Evolutionary conservation across 176 grass and related monocot species (phyloP).

Genomic region (Sorghum bicolor): DNA sequence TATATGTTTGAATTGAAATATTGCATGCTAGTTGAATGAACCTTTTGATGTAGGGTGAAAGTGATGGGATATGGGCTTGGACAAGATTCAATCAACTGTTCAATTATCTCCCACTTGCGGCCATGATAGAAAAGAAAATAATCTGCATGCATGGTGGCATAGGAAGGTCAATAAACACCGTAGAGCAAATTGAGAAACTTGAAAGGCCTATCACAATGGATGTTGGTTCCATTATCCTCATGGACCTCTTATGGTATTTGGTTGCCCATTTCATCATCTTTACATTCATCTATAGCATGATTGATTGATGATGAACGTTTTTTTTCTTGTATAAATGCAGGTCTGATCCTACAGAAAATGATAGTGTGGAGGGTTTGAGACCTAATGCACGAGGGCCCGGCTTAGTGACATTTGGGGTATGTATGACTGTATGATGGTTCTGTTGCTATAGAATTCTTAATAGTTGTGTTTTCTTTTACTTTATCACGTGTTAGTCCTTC

Average conservation of each 20-base stretch:
- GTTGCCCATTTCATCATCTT: not conserved
- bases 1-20: slow-evolving; percentile 17
- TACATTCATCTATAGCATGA: not conserved
- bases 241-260: slow-evolving; percentile 94
- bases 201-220: slow-evolving; percentile 99
- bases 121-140: slow-evolving; percentile 99
- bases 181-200: slow-evolving; percentile 98
- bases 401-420: slow-evolving; percentile 96
- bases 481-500: not conserved
- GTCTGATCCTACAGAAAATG: slow-evolving; percentile 99
- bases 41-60: slow-evolving; percentile 75
- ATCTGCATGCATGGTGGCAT: slow-evolving; percentile 99
- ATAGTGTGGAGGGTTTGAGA: slow-evolving; percentile 95
- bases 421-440: slow-evolving; percentile 35
- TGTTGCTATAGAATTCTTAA: slow-evolving; percentile 17
- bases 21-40: not conserved
- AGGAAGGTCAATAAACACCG: slow-evolving; percentile 85
- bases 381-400: slow-evolving; percentile 99
- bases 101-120: slow-evolving; percentile 95
- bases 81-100: slow-evolving; percentile 96
- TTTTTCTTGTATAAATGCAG: slow-evolving; percentile 49
- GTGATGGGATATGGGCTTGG: slow-evolving; percentile 98
- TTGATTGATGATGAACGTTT: not conserved
- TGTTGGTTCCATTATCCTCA: slow-evolving; percentile 91
- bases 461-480: not conserved